Conservation (phyloP, 176 grass and related monocot species). For the Typha latifolia region DNA sequence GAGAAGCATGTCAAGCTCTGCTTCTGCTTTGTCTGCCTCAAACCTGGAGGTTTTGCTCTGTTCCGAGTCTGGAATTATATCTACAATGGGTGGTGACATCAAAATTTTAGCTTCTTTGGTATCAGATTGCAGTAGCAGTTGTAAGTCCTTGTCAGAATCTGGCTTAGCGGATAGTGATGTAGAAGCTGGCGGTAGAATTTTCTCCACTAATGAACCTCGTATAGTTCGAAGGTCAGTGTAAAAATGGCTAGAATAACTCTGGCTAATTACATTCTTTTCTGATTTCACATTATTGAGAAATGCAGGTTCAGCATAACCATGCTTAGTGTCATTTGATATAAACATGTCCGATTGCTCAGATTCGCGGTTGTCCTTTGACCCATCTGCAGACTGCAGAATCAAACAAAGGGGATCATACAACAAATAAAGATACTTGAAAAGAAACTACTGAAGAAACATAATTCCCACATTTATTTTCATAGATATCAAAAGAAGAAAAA, state of each 20-base stretch:
- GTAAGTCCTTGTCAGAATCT: too few species aligned
- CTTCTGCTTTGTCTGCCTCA: constrained; percentile 39
- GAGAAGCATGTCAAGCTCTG: constrained; percentile 67
- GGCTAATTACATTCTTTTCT: constrained; percentile 10
- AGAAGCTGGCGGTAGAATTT: constrained; percentile 14
- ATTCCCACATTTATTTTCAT: background rate
- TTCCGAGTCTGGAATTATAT: constrained; percentile 8
- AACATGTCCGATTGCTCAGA: constrained; percentile 13
- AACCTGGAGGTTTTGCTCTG: constrained; percentile 10
- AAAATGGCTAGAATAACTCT: constrained; percentile 4
- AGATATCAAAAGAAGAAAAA: too few species aligned
- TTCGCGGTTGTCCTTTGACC: constrained; percentile 22
- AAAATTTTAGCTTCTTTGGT: constrained; percentile 11
- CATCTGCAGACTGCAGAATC: constrained; percentile 19
- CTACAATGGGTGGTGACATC: background rate
- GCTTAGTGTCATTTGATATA: constrained; percentile 20
- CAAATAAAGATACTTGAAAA: background rate
- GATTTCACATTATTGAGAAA: constrained; percentile 3
- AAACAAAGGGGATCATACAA: constrained; percentile 5
- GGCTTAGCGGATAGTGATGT: background rate
- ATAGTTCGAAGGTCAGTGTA: constrained; percentile 4
- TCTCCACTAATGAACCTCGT: constrained; percentile 13
- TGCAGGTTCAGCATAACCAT: constrained; percentile 5
- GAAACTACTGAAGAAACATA: background rate
- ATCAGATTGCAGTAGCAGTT: background rate